Conservation (phyloP, 2,329 filamentous ascomycete species). For the Colletotrichum sp. region DNA sequence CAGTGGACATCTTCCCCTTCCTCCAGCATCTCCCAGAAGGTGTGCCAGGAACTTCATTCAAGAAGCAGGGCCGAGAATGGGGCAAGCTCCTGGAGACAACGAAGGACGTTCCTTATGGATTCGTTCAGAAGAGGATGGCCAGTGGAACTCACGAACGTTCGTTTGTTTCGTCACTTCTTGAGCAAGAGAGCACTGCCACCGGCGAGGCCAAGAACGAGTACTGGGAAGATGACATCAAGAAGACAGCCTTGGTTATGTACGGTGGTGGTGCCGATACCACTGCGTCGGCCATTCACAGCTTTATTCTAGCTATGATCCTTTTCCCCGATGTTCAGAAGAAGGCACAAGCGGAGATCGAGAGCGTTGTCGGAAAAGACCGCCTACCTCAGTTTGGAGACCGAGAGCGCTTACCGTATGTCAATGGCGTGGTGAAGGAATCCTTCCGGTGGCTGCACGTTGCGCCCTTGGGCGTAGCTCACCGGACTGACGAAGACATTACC, state of each 20-base stretch:
- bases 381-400: not conserved
- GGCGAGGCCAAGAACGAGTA: not conserved
- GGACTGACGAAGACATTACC: not conserved
- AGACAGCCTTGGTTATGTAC: not conserved
- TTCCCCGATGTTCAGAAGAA: not conserved
- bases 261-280: not conserved
- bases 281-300: not conserved
- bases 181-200: not conserved
- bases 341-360: not conserved
- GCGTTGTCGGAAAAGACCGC: not conserved
- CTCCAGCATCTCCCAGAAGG: not conserved
- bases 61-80: constrained; percentile 5
- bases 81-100: not conserved
- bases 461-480: not conserved
- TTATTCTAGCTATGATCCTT: not conserved
- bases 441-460: not conserved
- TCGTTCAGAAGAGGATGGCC: not conserved
- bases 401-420: not conserved
- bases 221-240: not conserved
- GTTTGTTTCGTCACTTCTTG: not conserved
- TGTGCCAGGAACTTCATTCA: constrained; percentile 13
- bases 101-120: constrained; percentile 4
- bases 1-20: not conserved
- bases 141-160: not conserved
- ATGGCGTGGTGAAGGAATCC: not conserved